Conservation (phyloP, 805 yeast species). For the Candida khao-thaluensis region DNA sequence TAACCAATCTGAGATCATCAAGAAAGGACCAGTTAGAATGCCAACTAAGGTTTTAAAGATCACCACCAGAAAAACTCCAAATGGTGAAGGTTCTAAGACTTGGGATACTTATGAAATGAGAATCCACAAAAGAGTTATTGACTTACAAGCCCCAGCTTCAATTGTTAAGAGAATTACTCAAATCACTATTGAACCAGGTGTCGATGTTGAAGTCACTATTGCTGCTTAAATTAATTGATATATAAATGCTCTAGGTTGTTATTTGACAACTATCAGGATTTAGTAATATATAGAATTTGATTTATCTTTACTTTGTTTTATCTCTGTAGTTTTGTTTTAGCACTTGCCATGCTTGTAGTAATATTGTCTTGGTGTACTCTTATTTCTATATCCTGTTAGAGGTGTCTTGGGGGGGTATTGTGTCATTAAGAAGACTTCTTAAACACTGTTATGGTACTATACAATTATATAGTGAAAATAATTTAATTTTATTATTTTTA, state of each 20-base stretch:
- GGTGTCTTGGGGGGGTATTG: too few relatives aligned
- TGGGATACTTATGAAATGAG: conserved; percentile 99
- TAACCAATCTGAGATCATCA: conserved; percentile 72
- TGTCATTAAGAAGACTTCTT: too few relatives aligned
- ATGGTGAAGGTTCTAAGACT: conserved; percentile 99
- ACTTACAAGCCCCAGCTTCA: conserved; percentile 94
- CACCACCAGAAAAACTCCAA: conserved; percentile 99
- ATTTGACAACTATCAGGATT: conserved; percentile 53
- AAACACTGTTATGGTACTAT: too few relatives aligned
- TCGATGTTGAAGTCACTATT: conserved; percentile 92
- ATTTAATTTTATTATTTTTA: too few relatives aligned
- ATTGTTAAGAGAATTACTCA: conserved; percentile 94
- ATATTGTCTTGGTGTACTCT: too few relatives aligned
- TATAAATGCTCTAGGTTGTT: conserved; percentile 12
- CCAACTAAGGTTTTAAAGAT: conserved; percentile 98
- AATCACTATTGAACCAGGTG: conserved; percentile 99
- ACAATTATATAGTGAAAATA: too few relatives aligned
- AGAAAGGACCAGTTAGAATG: conserved; percentile 99
- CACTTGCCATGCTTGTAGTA: too few relatives aligned
- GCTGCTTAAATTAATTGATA: conserved; percentile 58
- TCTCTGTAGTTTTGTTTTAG: too few relatives aligned
- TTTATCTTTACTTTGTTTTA: too few relatives aligned
- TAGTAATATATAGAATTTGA: conserved; percentile 5
- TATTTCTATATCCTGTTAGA: too few relatives aligned
- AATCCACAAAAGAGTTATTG: conserved; percentile 99